Evolutionary conservation across 2,329 filamentous ascomycete species (phyloP).

Genomic region (Fusarium pseudograminearum): DNA sequence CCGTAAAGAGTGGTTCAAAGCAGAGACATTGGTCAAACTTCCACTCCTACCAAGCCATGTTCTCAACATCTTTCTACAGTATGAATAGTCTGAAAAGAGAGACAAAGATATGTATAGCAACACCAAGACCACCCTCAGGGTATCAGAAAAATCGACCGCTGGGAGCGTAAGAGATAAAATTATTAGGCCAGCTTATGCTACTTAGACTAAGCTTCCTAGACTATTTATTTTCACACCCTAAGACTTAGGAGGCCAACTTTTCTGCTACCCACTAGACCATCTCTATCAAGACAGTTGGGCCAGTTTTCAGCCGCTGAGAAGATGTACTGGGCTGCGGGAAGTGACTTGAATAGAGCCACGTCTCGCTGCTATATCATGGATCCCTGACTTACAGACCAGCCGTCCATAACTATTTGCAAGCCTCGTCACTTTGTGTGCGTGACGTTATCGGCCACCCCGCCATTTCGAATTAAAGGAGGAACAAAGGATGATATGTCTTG

Average conservation of each 20-base stretch:
- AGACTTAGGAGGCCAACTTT: too few relatives aligned
- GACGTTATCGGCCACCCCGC: background rate
- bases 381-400: background rate
- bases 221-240: too few relatives aligned
- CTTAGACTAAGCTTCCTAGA: too few relatives aligned
- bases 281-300: background rate
- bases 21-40: background rate
- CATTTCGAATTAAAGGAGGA: constrained; percentile 21
- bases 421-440: background rate
- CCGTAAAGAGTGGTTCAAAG: background rate
- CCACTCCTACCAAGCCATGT: background rate
- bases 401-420: background rate
- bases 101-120: background rate
- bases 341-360: constrained; percentile 10
- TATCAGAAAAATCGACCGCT: too few relatives aligned
- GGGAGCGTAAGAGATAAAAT: too few relatives aligned
- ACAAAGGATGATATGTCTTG: constrained; percentile 28
- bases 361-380: constrained; percentile 11
- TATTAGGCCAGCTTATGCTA: too few relatives aligned
- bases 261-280: background rate
- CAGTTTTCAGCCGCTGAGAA: too few relatives aligned
- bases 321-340: background rate
- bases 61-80: background rate
- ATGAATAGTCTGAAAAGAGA: constrained; percentile 1
- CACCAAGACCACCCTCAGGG: background rate